A percentile compares a stretch with the other conserved stretches of the same genome.
Evolutionary conservation across 768 basidiomycete genomes (phyloP).

Genomic region (Lactarius trivialis): DNA sequence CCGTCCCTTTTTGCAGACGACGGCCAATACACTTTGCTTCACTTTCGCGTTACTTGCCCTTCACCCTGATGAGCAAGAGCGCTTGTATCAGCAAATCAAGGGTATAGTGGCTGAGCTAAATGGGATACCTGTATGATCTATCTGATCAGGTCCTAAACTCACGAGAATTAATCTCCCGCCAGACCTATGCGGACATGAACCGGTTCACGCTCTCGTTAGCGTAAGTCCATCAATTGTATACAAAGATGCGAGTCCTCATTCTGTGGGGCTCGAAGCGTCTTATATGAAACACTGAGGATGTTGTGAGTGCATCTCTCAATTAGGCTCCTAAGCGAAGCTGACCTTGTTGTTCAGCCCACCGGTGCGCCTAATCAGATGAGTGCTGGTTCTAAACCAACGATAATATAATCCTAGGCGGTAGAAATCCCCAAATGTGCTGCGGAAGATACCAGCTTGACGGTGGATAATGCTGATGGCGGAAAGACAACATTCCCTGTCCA

Average conservation of each 20-base stretch:
- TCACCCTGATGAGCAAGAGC: slow-evolving; percentile 38
- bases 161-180: not conserved
- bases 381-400: not conserved
- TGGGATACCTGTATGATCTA: slow-evolving; percentile 7
- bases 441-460: slow-evolving; percentile 41
- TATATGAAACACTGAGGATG: slow-evolving; percentile 45
- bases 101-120: slow-evolving; percentile 29
- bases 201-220: slow-evolving; percentile 21
- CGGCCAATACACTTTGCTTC: slow-evolving; percentile 34
- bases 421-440: slow-evolving; percentile 40
- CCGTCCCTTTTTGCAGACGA: slow-evolving; percentile 27
- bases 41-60: slow-evolving; percentile 38
- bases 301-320: slow-evolving; percentile 23
- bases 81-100: slow-evolving; percentile 33
- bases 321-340: not conserved
- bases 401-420: slow-evolving; percentile 33
- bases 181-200: slow-evolving; percentile 26
- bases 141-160: not conserved
- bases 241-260: not conserved
- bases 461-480: slow-evolving; percentile 34
- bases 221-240: slow-evolving; percentile 2
- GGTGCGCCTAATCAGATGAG: not conserved
- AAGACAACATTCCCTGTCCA: slow-evolving; percentile 37
- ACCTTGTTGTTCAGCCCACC: slow-evolving; percentile 3
- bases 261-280: slow-evolving; percentile 31